These are phyloP conservation scores for Chaetomiaceae sp. DNA, from an alignment of 2,329 filamentous ascomycete species.

Conservation along the genomic window DNA sequence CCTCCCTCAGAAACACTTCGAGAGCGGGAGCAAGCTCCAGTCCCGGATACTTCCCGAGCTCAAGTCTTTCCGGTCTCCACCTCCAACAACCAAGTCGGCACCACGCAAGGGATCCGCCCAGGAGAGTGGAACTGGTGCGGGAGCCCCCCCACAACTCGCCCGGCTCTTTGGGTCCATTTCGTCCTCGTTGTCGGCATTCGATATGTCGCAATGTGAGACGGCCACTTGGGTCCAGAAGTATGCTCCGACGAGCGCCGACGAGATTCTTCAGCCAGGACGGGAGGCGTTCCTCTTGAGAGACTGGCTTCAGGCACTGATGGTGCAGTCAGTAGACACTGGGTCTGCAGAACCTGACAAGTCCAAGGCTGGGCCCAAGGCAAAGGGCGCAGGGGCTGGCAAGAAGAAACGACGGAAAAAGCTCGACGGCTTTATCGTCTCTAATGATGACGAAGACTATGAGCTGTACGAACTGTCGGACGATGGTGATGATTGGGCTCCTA, in stretches of 20 bases:
- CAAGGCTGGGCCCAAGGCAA: conserved; percentile 27
- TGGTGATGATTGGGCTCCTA: conserved; percentile 46
- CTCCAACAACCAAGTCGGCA: conserved; percentile 2
- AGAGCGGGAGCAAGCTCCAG: conserved; percentile 54
- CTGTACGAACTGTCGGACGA: conserved; percentile 64
- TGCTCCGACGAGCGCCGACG: conserved; percentile 61
- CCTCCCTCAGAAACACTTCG: conserved; percentile 52
- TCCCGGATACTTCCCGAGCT: conserved; percentile 45
- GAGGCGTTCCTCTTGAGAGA: conserved; percentile 69
- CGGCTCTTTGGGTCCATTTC: conserved; percentile 56
- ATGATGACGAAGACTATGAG: conserved; percentile 67
- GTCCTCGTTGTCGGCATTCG: conserved; percentile 69
- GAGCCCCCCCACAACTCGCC: conserved; percentile 48
- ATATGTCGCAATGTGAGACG: conserved; percentile 70
- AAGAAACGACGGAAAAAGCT: conserved; percentile 70
- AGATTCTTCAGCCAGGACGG: conserved; percentile 70
- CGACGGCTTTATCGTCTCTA: conserved; percentile 75
- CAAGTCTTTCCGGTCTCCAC: conserved; percentile 18
- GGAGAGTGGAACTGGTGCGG: neutral
- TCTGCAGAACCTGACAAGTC: conserved; percentile 34
- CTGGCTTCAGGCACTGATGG: conserved; percentile 74
- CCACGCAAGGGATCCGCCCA: neutral
- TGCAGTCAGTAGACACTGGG: conserved; percentile 70
- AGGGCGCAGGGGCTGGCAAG: conserved; percentile 43
- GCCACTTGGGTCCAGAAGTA: conserved; percentile 81